These are phyloP conservation scores for Wickerhamiella nectarea DNA, from an alignment of 805 yeast genomes.

Conservation along the genomic window DNA sequence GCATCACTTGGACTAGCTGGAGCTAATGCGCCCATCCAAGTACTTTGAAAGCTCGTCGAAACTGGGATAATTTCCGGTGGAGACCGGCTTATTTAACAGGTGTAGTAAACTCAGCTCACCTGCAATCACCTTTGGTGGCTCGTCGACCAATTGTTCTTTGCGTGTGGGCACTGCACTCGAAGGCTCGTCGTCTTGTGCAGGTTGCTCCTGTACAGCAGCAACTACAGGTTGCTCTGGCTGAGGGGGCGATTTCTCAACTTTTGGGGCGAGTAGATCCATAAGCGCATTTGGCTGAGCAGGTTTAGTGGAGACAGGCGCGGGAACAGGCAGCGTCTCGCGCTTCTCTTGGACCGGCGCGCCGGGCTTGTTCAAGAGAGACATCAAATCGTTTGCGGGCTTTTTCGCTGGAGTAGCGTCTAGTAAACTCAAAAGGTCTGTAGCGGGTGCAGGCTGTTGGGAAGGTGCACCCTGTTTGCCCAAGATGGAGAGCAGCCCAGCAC, in stretches of 20 bases:
- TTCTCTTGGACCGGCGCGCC: background rate
- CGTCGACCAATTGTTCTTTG: too few relatives aligned
- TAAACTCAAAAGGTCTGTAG: slow-evolving; percentile 11
- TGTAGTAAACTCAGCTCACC: background rate
- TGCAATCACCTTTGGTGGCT: too few relatives aligned
- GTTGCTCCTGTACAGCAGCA: background rate
- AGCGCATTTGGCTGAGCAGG: background rate
- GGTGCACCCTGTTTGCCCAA: background rate
- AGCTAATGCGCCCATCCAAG: too few relatives aligned
- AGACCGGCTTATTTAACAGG: background rate
- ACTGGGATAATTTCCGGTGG: background rate
- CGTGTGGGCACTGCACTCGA: too few relatives aligned
- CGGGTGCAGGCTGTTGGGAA: background rate
- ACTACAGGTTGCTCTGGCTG: background rate
- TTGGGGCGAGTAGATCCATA: background rate
- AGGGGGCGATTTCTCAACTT: background rate
- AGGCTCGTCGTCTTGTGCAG: background rate
- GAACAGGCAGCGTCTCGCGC: background rate
- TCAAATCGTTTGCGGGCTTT: slow-evolving; percentile 5
- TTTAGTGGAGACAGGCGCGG: too few relatives aligned
- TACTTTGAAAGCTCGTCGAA: background rate
- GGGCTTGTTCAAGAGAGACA: slow-evolving; percentile 7
- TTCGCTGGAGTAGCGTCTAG: slow-evolving; percentile 7
- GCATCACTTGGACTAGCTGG: too few relatives aligned
- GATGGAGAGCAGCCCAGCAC: slow-evolving; percentile 10